phyloP scores from a whole-genome alignment of 306 rosid species.

The Cicer judaicum region DNA sequence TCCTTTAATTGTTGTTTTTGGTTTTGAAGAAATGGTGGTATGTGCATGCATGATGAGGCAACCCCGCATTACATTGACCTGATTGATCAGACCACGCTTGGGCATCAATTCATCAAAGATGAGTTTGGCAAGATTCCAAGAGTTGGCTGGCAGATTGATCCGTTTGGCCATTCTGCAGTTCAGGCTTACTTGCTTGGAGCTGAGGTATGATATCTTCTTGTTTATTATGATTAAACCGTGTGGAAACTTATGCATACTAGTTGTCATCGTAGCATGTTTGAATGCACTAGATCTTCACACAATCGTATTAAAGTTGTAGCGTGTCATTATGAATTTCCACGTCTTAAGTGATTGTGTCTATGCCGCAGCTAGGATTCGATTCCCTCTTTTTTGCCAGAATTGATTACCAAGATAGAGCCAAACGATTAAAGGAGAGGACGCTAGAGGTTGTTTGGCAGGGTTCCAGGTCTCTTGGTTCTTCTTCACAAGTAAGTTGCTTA shows the following conservation, averaged over 20 bases:
- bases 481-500: constrained; percentile 70
- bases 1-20: constrained; percentile 24
- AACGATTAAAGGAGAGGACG: constrained; percentile 68
- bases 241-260: not conserved
- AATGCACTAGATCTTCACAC: constrained; percentile 1
- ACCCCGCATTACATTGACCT: constrained; percentile 80
- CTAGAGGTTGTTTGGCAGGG: constrained; percentile 83
- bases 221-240: constrained; percentile 12
- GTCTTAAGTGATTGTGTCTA: constrained; percentile 32
- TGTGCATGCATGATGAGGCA: constrained; percentile 94
- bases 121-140: constrained; percentile 77
- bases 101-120: constrained; percentile 69
- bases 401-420: constrained; percentile 89
- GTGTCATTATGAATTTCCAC: constrained; percentile 27
- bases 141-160: constrained; percentile 93
- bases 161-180: constrained; percentile 87
- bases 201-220: constrained; percentile 62
- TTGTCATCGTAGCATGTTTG: constrained; percentile 26
- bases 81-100: constrained; percentile 85
- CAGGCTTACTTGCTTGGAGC: constrained; percentile 89
- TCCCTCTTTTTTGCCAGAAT: constrained; percentile 85
- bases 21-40: constrained; percentile 76
- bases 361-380: constrained; percentile 83
- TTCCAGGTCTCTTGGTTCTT: constrained; percentile 73
- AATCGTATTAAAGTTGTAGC: constrained; percentile 22